Evolutionary conservation across 352 stramenopile genomes (phyloP).

Genomic region (Detonula confervacea): DNA sequence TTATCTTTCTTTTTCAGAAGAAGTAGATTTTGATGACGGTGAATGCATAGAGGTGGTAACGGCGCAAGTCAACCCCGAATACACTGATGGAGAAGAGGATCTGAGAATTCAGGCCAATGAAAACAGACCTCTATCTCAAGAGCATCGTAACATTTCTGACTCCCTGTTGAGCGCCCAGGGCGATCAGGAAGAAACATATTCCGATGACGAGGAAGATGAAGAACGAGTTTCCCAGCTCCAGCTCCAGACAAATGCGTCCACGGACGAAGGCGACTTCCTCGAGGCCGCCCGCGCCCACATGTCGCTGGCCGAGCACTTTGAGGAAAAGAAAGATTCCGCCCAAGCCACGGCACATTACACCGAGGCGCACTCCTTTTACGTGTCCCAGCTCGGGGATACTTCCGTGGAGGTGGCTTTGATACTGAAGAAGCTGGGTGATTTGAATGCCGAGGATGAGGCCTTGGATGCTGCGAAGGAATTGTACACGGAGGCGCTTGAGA

Average conservation of each 20-base stretch:
- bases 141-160: slow-evolving; percentile 13
- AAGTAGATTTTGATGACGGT: slow-evolving; percentile 29
- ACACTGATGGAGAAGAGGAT: not conserved
- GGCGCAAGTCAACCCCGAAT: not conserved
- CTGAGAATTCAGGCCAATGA: not conserved
- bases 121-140: slow-evolving; percentile 1
- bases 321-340: slow-evolving; percentile 36
- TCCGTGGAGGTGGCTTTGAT: slow-evolving; percentile 44
- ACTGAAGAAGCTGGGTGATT: slow-evolving; percentile 63
- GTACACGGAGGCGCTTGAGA: slow-evolving; percentile 60
- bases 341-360: slow-evolving; percentile 49
- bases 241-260: slow-evolving; percentile 12
- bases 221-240: slow-evolving; percentile 7
- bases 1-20: slow-evolving; percentile 35
- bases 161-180: not conserved
- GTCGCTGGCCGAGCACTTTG: slow-evolving; percentile 52
- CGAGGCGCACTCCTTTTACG: slow-evolving; percentile 59
- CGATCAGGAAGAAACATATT: not conserved
- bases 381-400: slow-evolving; percentile 44
- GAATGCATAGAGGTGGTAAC: not conserved
- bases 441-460: slow-evolving; percentile 54
- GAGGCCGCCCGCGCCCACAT: slow-evolving; percentile 43
- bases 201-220: slow-evolving; percentile 18
- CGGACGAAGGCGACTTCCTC: slow-evolving; percentile 39
- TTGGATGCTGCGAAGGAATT: slow-evolving; percentile 60